These are phyloP conservation scores for Dothiorella sarmentorum DNA, from an alignment of 2,329 filamentous ascomycete genomes.

Conservation along the genomic window DNA sequence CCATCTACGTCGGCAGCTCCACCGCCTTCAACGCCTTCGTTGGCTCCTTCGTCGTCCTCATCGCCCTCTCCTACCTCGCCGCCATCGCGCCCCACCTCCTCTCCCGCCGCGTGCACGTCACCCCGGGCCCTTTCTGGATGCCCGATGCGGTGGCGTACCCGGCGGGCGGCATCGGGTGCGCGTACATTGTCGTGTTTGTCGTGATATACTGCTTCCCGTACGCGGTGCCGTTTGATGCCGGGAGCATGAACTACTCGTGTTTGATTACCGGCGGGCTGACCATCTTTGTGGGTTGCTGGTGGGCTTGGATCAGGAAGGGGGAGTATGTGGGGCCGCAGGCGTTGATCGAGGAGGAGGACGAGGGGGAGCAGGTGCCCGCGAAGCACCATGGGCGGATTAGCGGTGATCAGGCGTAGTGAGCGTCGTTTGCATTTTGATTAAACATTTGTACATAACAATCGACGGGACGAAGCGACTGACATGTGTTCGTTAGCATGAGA, in stretches of 20 bases:
- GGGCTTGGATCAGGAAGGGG: slow-evolving; percentile 20
- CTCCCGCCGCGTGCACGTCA: slow-evolving; percentile 40
- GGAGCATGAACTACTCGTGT: slow-evolving; percentile 54
- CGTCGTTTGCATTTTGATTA: too few species aligned
- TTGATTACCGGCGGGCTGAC: slow-evolving; percentile 53
- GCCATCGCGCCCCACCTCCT: slow-evolving; percentile 55
- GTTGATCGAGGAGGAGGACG: neutral
- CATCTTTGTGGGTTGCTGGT: slow-evolving; percentile 49
- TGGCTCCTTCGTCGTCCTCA: slow-evolving; percentile 56
- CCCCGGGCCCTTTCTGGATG: slow-evolving; percentile 59
- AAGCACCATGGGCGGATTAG: neutral
- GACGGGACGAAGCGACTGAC: too few species aligned
- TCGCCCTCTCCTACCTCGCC: slow-evolving; percentile 57
- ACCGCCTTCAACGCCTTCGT: slow-evolving; percentile 67
- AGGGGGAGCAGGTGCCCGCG: neutral
- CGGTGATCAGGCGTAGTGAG: neutral
- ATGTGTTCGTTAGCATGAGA: too few species aligned
- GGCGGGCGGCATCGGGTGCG: slow-evolving; percentile 47
- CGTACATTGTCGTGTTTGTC: slow-evolving; percentile 59
- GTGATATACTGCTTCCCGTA: slow-evolving; percentile 62
- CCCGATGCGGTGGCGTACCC: slow-evolving; percentile 21
- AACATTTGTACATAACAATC: too few species aligned
- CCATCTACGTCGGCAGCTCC: slow-evolving; percentile 62
- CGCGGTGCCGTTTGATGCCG: slow-evolving; percentile 43
- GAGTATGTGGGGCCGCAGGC: slow-evolving; percentile 12